Conservation (phyloP, 805 yeast genomes). For the Teunomyces funiuensis region DNA sequence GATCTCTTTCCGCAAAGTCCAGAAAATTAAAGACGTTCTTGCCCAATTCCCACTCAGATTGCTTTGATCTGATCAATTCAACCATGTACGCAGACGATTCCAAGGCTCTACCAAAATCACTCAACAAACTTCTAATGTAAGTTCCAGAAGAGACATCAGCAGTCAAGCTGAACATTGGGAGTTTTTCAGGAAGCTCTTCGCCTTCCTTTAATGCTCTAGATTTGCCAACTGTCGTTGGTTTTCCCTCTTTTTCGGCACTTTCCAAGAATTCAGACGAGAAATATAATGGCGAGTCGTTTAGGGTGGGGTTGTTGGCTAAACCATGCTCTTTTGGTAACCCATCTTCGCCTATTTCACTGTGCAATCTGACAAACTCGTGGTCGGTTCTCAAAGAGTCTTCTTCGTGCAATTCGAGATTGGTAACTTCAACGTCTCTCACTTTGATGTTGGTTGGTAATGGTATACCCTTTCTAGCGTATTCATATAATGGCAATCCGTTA, state of each 20-base stretch:
- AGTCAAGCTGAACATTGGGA: conserved; percentile 71
- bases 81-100: conserved; percentile 88
- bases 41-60: conserved; percentile 81
- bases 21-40: conserved; percentile 64
- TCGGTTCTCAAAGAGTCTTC: conserved; percentile 53
- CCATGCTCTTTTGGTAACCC: conserved; percentile 46
- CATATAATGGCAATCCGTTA: conserved; percentile 91
- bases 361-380: conserved; percentile 51
- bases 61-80: conserved; percentile 66
- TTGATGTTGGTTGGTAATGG: conserved; percentile 85
- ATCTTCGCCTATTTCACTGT: conserved; percentile 47
- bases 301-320: conserved; percentile 51
- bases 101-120: conserved; percentile 83
- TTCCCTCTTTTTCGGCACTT: conserved; percentile 39
- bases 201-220: conserved; percentile 40
- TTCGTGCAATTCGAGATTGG: conserved; percentile 50
- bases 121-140: conserved; percentile 83
- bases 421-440: conserved; percentile 66
- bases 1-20: conserved; percentile 62
- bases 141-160: conserved; percentile 93
- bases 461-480: conserved; percentile 85
- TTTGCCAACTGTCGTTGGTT: conserved; percentile 37
- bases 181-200: conserved; percentile 44
- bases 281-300: conserved; percentile 61
- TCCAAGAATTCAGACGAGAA: conserved; percentile 57